Base-by-base conservation (phyloP, 2,329 filamentous ascomycete genomes). In the Talaromyces verruculosus region DNA sequence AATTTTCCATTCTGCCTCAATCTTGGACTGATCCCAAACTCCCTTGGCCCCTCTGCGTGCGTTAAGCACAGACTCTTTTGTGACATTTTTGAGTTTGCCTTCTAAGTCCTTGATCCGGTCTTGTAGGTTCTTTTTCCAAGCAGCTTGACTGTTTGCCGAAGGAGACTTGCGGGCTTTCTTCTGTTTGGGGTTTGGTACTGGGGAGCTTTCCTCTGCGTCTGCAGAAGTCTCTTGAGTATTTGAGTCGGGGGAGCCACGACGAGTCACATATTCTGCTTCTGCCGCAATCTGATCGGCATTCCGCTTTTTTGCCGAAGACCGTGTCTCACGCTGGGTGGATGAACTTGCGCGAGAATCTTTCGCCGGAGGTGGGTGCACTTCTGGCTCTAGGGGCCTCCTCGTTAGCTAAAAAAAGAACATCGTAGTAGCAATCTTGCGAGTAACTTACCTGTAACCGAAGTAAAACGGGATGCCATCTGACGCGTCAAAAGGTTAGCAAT, bases 31-130 rank as follows among this genome's bases (percentile, higher is more conserved):
- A 33, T 64, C 55, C 63, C 63, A 64, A 2, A 51, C 17, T 1
- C 25, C 43, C 15, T 41, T 64, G 5, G 35, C 37, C 0, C 63
- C 63, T 17, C 19, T 59, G 1, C 63, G 19, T 2, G 63, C 28
- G 19, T 64, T 64, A 2, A 59, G 17, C 13, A 64, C 41, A 7
- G 63, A 60, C 22, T 60, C 63, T 7, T 2, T 17, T 1, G 61
- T 57, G 25, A 57, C 28, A 1, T 5, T 19, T 13, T n/a, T 53
- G 17, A 55, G 3, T 33, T 13, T 35, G 3, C 7, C 5, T 11
- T 19, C n/a, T 13, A 37, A 33, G 1, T n/a, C 10, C 7, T 53
- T 53, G 25, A 10, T n/a, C 3, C 8, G 30, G 0, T 35, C 28
- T n/a, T 55, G 15, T 2, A 35, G n/a, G 15, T 30, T 1, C 6